Evolutionary conservation across 139 green algal genomes (phyloP).

Genomic region (Chlorella sorokiniana): DNA sequence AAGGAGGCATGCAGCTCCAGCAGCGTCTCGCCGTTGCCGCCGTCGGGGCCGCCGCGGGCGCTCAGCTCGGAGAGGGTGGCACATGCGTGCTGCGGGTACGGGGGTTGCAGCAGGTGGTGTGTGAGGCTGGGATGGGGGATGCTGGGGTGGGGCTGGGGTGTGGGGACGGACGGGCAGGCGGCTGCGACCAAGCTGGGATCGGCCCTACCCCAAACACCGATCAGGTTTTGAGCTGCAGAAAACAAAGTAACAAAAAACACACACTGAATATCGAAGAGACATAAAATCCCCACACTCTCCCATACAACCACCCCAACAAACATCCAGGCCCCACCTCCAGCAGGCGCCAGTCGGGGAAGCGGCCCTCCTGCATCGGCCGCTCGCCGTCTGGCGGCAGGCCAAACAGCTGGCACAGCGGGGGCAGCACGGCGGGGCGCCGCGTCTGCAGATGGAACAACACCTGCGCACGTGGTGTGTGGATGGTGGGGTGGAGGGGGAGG

Average conservation of each 20-base stretch:
- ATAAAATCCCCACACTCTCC: too few species aligned
- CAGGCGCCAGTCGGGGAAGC: constrained; percentile 7
- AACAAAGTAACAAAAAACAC: too few species aligned
- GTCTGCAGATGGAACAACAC: constrained; percentile 59
- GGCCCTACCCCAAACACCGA: too few species aligned
- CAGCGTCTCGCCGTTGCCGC: constrained; percentile 38
- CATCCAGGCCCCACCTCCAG: constrained; percentile 45
- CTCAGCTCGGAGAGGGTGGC: neutral
- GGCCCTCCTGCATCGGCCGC: constrained; percentile 40
- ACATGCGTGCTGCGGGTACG: neutral
- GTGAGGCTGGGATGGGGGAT: neutral
- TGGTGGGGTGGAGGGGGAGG: too few species aligned
- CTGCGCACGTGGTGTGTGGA: constrained; percentile 10
- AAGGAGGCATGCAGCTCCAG: constrained; percentile 47
- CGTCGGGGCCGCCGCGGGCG: neutral
- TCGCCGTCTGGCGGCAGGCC: neutral
- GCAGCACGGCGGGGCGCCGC: constrained; percentile 43
- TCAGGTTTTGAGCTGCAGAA: too few species aligned
- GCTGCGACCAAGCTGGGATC: too few species aligned
- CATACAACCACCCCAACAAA: too few species aligned
- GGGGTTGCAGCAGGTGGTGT: neutral
- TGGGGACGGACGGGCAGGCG: too few species aligned
- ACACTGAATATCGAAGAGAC: too few species aligned
- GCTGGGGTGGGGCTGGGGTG: too few species aligned
- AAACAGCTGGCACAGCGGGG: constrained; percentile 51